Conservation (phyloP, 352 stramenopile species). For the Pythium folliculosum region DNA sequence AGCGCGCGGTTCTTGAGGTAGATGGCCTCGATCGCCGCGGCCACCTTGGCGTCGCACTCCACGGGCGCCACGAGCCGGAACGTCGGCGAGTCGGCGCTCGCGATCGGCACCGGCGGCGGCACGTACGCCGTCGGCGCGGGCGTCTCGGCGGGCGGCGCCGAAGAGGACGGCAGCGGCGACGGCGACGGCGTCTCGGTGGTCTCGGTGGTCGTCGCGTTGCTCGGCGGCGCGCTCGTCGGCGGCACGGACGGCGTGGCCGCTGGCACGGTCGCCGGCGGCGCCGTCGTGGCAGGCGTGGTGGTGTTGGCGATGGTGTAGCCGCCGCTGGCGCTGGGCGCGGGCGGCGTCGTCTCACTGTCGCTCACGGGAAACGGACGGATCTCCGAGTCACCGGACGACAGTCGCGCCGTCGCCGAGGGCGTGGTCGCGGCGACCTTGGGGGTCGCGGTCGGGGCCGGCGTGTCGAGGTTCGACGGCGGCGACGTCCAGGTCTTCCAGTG, state of each 20-base stretch:
- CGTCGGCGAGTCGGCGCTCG: slow-evolving; percentile 11
- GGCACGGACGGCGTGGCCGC: neutral
- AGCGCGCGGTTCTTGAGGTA: slow-evolving; percentile 56
- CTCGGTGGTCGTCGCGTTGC: neutral
- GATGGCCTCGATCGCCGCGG: slow-evolving; percentile 32
- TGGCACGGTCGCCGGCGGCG: neutral
- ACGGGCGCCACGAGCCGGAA: slow-evolving; percentile 3
- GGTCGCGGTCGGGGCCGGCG: neutral
- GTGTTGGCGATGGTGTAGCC: neutral
- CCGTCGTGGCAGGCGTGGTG: neutral
- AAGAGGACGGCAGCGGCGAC: neutral
- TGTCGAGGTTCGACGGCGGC: slow-evolving; percentile 13
- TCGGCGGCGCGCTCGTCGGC: neutral
- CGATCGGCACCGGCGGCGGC: slow-evolving; percentile 11
- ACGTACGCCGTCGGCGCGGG: slow-evolving; percentile 18
- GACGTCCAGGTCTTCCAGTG: slow-evolving; percentile 6
- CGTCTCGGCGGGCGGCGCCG: neutral
- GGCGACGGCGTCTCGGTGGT: slow-evolving; percentile 1
- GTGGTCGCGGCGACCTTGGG: neutral
- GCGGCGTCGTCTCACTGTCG: neutral
- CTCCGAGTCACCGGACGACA: neutral
- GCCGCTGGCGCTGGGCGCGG: neutral
- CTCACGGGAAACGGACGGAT: neutral
- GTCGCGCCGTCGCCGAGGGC: neutral
- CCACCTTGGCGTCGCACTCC: slow-evolving; percentile 13